Percentiles rank a stretch among this genome's conserved stretches.
Evolutionary conservation across 1,284 basidiomycete species (phyloP).

Genomic region (Ustilago sp.): DNA sequence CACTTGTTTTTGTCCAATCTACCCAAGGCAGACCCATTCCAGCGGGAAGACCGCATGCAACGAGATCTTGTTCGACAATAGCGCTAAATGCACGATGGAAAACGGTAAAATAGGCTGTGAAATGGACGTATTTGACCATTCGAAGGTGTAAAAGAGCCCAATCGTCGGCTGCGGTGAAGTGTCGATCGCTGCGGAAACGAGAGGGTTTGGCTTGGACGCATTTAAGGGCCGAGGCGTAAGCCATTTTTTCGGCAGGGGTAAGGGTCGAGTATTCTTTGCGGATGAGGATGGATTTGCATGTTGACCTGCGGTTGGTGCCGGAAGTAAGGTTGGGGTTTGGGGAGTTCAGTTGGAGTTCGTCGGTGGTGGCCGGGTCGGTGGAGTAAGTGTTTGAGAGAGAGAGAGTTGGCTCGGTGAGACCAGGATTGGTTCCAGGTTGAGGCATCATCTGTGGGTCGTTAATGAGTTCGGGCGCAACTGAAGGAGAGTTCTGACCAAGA

Average conservation of each 20-base stretch:
- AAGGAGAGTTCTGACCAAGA: conserved; percentile 5
- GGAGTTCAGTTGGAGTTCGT: not conserved
- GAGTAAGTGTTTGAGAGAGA: not conserved
- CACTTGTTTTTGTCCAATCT: conserved; percentile 31
- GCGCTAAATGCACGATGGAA: conserved; percentile 37
- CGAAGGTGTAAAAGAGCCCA: conserved; percentile 46
- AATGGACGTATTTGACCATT: conserved; percentile 47
- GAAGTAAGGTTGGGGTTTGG: not conserved
- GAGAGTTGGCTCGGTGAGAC: not conserved
- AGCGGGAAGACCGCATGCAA: conserved; percentile 23
- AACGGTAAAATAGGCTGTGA: conserved; percentile 34
- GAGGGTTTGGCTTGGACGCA: conserved; percentile 40
- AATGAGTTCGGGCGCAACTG: conserved; percentile 21
- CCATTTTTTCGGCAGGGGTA: conserved; percentile 19
- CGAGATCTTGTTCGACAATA: conserved; percentile 33
- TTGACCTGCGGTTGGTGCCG: not conserved
- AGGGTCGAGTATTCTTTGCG: conserved; percentile 42
- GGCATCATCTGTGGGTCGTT: conserved; percentile 27
- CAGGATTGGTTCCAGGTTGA: not conserved
- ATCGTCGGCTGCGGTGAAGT: conserved; percentile 32
- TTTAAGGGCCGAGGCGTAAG: conserved; percentile 26
- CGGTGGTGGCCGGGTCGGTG: not conserved
- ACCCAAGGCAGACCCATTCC: conserved; percentile 43
- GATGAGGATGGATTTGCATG: not conserved
- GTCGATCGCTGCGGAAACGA: conserved; percentile 16